These are phyloP conservation scores for Diaporthe vexans DNA, from an alignment of 2,329 filamentous ascomycete species.

Conservation along the genomic window DNA sequence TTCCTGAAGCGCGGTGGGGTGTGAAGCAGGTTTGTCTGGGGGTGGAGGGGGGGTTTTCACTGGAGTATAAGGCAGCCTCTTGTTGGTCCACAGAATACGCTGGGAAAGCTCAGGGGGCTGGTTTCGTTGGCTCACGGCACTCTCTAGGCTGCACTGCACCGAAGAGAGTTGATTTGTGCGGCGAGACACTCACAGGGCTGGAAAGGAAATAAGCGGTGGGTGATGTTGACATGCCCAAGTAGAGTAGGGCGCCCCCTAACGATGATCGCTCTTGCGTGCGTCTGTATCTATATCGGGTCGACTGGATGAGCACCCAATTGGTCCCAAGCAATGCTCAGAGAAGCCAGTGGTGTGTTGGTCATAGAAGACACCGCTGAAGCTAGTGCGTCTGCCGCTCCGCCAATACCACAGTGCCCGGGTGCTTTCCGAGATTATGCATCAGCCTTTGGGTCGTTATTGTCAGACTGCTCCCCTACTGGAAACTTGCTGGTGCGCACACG, in stretches of 20 bases:
- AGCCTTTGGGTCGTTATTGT: not conserved
- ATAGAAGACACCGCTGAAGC: conserved; percentile 13
- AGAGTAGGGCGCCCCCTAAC: not conserved
- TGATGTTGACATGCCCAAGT: conserved; percentile 22
- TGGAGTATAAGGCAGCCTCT: not conserved
- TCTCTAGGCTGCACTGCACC: not conserved
- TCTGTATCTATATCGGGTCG: conserved; percentile 24
- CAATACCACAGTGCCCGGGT: conserved; percentile 28
- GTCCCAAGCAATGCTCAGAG: conserved; percentile 2
- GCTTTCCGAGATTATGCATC: conserved; percentile 23
- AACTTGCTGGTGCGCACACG: not conserved
- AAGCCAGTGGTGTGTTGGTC: conserved; percentile 9
- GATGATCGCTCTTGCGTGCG: conserved; percentile 16
- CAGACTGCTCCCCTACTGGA: conserved; percentile 10
- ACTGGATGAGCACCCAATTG: conserved; percentile 19
- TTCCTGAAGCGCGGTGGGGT: not conserved
- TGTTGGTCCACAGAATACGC: not conserved
- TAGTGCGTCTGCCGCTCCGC: conserved; percentile 25
- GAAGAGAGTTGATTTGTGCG: not conserved
- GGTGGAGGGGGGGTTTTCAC: not conserved
- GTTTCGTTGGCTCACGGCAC: not conserved
- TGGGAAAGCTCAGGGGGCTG: not conserved
- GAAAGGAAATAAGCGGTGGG: conserved; percentile 6
- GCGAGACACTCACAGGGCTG: not conserved
- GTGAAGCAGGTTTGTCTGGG: not conserved